A percentile compares a stretch with the other conserved stretches of the same genome.
Evolutionary conservation across 2,329 filamentous ascomycete species (phyloP).

Genomic region (Epichloe hybrida): DNA sequence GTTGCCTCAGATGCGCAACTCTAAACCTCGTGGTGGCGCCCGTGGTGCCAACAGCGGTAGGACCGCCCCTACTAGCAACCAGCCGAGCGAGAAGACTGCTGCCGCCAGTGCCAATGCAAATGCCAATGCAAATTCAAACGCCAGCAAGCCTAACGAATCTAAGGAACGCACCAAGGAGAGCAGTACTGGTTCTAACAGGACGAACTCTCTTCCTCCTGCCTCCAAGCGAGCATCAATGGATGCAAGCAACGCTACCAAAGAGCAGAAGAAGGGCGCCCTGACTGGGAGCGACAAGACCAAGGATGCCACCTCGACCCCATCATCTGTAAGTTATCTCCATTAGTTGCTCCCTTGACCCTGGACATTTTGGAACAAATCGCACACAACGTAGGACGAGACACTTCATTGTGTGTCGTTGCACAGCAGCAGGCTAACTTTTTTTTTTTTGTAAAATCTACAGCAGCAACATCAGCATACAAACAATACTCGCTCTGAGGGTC

Average conservation of each 20-base stretch:
- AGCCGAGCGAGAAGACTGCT: constrained; percentile 24
- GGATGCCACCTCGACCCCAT: constrained; percentile 18
- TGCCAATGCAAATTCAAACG: constrained; percentile 14
- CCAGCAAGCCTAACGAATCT: constrained; percentile 20
- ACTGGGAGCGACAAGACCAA: constrained; percentile 27
- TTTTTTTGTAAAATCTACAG: background rate
- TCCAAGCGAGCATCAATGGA: constrained; percentile 34
- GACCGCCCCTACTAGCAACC: constrained; percentile 20
- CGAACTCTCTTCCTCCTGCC: constrained; percentile 21
- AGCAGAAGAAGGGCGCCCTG: constrained; percentile 31
- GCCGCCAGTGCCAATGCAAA: constrained; percentile 8
- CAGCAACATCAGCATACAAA: constrained; percentile 6
- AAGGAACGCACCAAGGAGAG: constrained; percentile 24
- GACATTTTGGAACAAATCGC: background rate
- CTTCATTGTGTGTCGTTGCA: background rate
- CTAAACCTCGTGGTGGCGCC: constrained; percentile 37
- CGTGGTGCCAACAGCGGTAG: constrained; percentile 28
- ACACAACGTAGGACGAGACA: background rate
- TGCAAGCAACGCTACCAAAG: constrained; percentile 20
- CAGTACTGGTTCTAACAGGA: constrained; percentile 19
- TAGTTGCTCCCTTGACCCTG: background rate
- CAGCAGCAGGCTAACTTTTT: background rate
- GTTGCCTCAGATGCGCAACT: constrained; percentile 40
- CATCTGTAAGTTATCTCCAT: constrained; percentile 23
- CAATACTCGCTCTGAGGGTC: constrained; percentile 23